Evolutionary conservation across 768 basidiomycete species (phyloP), one percentile per base, ranked within the genome.

Genomic region (Ramaria sp.): DNA sequence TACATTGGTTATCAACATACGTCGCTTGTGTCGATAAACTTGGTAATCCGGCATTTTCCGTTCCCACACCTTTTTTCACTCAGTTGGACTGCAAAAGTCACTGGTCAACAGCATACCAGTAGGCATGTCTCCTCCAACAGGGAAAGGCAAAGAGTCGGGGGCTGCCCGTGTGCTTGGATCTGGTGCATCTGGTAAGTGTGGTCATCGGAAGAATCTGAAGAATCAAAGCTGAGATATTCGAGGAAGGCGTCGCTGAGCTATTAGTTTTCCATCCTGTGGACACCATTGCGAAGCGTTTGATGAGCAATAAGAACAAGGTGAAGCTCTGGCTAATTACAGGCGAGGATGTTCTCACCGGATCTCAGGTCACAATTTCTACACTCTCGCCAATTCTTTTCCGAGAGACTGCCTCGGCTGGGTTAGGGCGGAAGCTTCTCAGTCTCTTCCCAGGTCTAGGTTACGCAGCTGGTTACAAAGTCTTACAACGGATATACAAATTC

Each of bases 401-500:
- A 27, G 85, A 93, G 38, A 72, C 84, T 28, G 87, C 94, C 7
- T 66, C 76, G 0, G 83, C 89, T 2, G 70, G 88, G 1, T 54
- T 88, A 1, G 69, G 73, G 5, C 73, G 72, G 38, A 88, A 87
- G 67, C 76, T 95, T 60, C 60, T 96, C 16, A 95, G 92, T 3
- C 78, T 99, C n/a, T 99, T 99, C 74, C 95, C 95, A 34, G 95
- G 92, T 51, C 81, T 99, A 3, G 95, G 95, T 1, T 99, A 99
- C 66, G 95, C 96, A 4, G 96, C 95, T 25, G 94, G 96, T 4
- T 99, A 98, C 82, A 99, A 98, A 69, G 72, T 97, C 64, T 70
- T 90, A 0, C 93, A 97, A 70, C 81, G 93, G 50, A 78, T 91
- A 62, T 95, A 94, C 82, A 99, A 96, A 71, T 99, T 98, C 63